These are phyloP conservation scores for Agastache rugosa DNA, from an alignment of 257 asterid species.

Conservation along the genomic window DNA sequence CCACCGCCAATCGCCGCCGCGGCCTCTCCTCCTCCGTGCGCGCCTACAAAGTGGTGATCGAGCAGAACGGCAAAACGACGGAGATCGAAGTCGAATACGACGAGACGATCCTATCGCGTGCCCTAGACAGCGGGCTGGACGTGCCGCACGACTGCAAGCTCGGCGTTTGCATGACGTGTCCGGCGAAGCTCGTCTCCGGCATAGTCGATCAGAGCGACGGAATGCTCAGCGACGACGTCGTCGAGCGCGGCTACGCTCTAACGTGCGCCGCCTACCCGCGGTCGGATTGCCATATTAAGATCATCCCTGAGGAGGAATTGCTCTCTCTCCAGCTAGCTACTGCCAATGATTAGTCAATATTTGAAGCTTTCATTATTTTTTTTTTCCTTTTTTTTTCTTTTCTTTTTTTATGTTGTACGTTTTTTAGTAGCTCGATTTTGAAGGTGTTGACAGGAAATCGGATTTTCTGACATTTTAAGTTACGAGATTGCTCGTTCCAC, in stretches of 20 bases:
- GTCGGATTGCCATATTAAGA: constrained; percentile 75
- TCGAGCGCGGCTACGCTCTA: constrained; percentile 81
- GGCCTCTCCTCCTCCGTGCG: constrained; percentile 35
- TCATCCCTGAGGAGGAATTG: constrained; percentile 88
- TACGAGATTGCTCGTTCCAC: too few relatives aligned
- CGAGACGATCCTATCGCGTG: constrained; percentile 80
- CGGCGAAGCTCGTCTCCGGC: constrained; percentile 79
- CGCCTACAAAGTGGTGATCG: constrained; percentile 74
- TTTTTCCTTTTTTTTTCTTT: too few relatives aligned
- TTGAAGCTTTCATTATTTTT: background rate
- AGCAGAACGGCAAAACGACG: constrained; percentile 57
- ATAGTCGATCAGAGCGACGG: constrained; percentile 95
- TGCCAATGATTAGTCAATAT: constrained; percentile 66
- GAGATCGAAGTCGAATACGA: constrained; percentile 83
- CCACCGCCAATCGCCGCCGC: constrained; percentile 8
- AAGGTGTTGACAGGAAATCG: background rate
- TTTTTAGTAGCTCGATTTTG: background rate
- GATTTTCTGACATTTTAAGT: too few relatives aligned
- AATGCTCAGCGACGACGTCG: constrained; percentile 95
- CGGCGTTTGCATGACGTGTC: constrained; percentile 99
- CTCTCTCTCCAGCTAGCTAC: constrained; percentile 90
- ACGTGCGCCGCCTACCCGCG: constrained; percentile 83
- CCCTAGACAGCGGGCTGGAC: constrained; percentile 59
- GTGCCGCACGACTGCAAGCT: constrained; percentile 93
- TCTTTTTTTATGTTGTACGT: background rate